These are phyloP conservation scores for Yamadazyma tumulicola DNA, from an alignment of 805 yeast species.

Conservation along the genomic window DNA sequence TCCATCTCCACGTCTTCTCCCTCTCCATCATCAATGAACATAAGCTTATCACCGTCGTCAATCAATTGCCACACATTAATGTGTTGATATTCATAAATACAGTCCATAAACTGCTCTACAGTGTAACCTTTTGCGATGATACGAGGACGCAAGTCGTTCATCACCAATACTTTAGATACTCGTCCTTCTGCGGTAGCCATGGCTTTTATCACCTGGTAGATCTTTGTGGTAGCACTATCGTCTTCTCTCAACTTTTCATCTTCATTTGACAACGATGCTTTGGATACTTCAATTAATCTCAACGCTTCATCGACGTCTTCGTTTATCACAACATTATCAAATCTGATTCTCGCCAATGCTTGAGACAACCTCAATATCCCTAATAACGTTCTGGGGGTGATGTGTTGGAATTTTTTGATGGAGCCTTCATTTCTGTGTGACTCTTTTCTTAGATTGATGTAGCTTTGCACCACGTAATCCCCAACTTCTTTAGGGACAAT, in stretches of 20 bases:
- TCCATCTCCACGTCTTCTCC: slow-evolving; percentile 30
- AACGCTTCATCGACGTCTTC: slow-evolving; percentile 96
- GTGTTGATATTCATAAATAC: slow-evolving; percentile 69
- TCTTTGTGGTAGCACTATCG: slow-evolving; percentile 61
- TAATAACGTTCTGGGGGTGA: slow-evolving; percentile 91
- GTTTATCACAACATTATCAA: slow-evolving; percentile 62
- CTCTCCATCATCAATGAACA: slow-evolving; percentile 43
- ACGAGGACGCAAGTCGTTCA: slow-evolving; percentile 55
- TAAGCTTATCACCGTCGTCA: slow-evolving; percentile 64
- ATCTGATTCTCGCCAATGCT: slow-evolving; percentile 87
- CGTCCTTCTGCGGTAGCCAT: slow-evolving; percentile 43
- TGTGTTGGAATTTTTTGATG: slow-evolving; percentile 77
- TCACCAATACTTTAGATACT: slow-evolving; percentile 27
- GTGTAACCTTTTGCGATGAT: slow-evolving; percentile 82
- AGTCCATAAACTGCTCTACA: slow-evolving; percentile 67
- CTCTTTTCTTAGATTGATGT: slow-evolving; percentile 90
- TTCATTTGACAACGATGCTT: slow-evolving; percentile 64
- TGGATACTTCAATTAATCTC: slow-evolving; percentile 81
- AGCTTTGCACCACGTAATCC: slow-evolving; percentile 79
- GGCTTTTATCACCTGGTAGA: slow-evolving; percentile 66
- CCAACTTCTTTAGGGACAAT: slow-evolving; percentile 79
- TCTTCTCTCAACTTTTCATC: slow-evolving; percentile 55
- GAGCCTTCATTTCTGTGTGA: slow-evolving; percentile 77
- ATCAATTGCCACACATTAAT: slow-evolving; percentile 74
- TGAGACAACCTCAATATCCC: slow-evolving; percentile 92